Evolutionary conservation across 805 yeast genomes (phyloP), one percentile per base, ranked within the genome.

Genomic region (Yamadazyma tumulicola): DNA sequence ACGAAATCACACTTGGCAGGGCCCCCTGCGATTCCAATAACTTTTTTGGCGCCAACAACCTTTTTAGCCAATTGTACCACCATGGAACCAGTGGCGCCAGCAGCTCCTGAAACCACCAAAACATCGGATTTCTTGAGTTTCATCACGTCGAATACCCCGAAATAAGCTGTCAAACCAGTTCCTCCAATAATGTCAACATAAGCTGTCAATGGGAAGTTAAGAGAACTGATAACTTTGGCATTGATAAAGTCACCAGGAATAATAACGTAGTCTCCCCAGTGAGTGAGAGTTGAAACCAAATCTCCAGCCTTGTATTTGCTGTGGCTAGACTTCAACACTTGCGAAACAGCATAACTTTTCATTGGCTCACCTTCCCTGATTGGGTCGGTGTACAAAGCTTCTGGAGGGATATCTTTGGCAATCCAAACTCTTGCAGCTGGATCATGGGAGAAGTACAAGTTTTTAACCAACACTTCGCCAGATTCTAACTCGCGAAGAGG

Each of bases 1-100:
- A 80, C 79, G 49, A 52, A 73, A 40, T 67, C 59, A 37, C 72
- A 61, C 52, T 81, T 81, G 21, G 66, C 79, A 4, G 52, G 48
- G 8, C 59, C 57, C 27, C 61, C 60, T 17, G 64, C 50, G 35
- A 58, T 55, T 22, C 62, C 61, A 42, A 58, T 48, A 18, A 58
- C 61, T 33, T 48, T 54, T 23, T 49, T 40, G 18, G 51, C 49
- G 20, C 54, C 53, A 38, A 57, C 37, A 10, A 55, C 44, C 32
- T 53, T 43, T 42, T 57, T 57, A 33, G 61, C 59, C 15, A 57
- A 42, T 37, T 58, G 64, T 13, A 57, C 59, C 12, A 48, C 57
- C 47, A 49, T 46, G n/a, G 58, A 49, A 4, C 61, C 62, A 14
- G 60, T 55, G 19, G 62, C 64, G 16, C 62, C 64, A 4, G 59